These are phyloP conservation scores for Peterozyma xylosa DNA, from an alignment of 805 yeast genomes.

Conservation along the genomic window DNA sequence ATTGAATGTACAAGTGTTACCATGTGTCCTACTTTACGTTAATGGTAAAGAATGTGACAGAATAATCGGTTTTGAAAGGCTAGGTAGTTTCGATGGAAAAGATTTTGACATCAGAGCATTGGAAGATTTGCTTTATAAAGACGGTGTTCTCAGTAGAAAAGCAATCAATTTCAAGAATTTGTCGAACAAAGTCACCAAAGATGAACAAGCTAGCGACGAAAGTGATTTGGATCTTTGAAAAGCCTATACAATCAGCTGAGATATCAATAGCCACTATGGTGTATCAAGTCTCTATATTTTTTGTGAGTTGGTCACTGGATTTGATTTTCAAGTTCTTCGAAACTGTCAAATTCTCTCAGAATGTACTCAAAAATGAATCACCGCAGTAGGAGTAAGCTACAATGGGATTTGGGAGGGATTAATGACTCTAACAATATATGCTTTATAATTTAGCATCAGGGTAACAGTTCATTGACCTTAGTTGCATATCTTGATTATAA, in stretches of 20 bases:
- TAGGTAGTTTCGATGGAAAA: constrained; percentile 33
- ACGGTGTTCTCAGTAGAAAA: constrained; percentile 25
- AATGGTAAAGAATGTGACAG: constrained; percentile 53
- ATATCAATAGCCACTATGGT: too few species aligned
- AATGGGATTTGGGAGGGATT: too few species aligned
- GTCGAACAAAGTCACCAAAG: constrained; percentile 8
- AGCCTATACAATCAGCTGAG: constrained; percentile 10
- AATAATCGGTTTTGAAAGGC: constrained; percentile 61
- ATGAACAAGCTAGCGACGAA: constrained; percentile 22
- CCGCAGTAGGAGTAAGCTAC: too few species aligned
- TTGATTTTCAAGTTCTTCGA: too few species aligned
- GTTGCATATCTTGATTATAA: too few species aligned
- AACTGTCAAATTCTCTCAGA: too few species aligned
- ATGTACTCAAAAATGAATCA: too few species aligned
- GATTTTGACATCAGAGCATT: constrained; percentile 40
- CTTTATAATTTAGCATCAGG: too few species aligned
- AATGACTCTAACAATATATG: too few species aligned
- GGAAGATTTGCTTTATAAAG: constrained; percentile 31
- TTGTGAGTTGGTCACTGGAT: too few species aligned
- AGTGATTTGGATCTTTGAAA: constrained; percentile 29
- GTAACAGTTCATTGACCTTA: too few species aligned
- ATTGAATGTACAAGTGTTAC: constrained; percentile 58
- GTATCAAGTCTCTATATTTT: too few species aligned
- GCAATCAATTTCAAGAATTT: constrained; percentile 22
- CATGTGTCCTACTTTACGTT: constrained; percentile 57